Base-by-base conservation (phyloP, 441 rosid genomes). In the Croton setiger region DNA sequence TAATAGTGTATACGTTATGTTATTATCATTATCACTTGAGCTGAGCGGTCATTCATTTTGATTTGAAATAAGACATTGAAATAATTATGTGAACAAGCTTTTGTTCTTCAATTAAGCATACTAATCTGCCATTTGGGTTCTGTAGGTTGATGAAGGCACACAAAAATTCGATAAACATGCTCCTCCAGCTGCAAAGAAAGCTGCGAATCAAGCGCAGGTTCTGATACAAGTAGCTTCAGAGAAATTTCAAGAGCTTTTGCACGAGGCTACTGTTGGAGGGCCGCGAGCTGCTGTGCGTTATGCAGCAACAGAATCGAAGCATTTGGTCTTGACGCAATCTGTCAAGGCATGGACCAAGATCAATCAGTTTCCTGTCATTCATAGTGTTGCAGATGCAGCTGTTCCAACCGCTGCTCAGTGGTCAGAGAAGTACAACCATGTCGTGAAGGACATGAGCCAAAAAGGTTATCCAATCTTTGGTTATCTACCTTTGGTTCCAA, bases 121-220 rank as follows among this genome's bases (percentile, higher is more conserved):
- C 9, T 37, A 35, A 4, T 27, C 0, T 3, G 43, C 61, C 36
- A 2, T 43, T 55, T 59, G 27, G n/a, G 43, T 21, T 39, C 43
- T 52, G 72, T 79, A 93, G 98, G 95, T 85, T 0, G 93, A 81
- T 74, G 86, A 84, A 70, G 95, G 78, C 64, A 60, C 84, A 0
- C 76, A 51, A 58, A 82, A 86, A 80, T 86, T 88, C 57, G 85
- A 88, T 3, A 78, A 87, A 79, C 88, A 83, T 18, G 96, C 97
- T 17, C 98, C 98, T 5, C 73, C 86, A 1, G 11, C 74, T 36
- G 96, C 88, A 47, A 93, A 91, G 86, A 70, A 72, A 18, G 68
- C 80, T n/a, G 87, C 82, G 1, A 65, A 66, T 70, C 80, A 79
- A 66, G 78, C 86, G 12, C 82, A 66, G 18, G 53, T 20, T 15